Evolutionary conservation across 306 rosid species (phyloP), one percentile per base, ranked within the genome.

Genomic region (Sphenostylis stenocarpa): DNA sequence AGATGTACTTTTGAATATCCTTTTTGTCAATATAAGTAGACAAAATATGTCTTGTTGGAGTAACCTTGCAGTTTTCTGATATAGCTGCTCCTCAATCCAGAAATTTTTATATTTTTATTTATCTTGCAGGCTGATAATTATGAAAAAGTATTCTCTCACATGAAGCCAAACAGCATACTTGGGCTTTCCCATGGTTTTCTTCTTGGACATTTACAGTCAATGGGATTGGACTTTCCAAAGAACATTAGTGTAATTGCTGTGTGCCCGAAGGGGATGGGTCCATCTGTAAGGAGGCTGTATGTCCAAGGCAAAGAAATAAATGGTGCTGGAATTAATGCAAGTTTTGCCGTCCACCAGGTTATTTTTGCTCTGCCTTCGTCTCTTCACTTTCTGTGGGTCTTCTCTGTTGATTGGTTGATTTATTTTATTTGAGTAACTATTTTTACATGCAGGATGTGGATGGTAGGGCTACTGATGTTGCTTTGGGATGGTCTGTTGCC

Each of bases 121-220:
- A 65, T 24, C 72, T 15, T 84, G 73, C 92, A 95, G 99, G 99
- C 98, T 0, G 99, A 95, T 84, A 95, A 92, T 78, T 90, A 89
- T 67, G 94, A 86, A 75, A 89, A 91, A 68, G 20, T 96, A 77
- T 92, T 92, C 20, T 88, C 96, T 16, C 80, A 85, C 87, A 89
- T 96, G 98, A 96, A 92, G 78, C 99, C 99, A 41, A 91, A 89
- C 81, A 89, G 97, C 85, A 87, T 96, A 49, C 99, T 96, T 79
- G 98, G 99, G 83, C 90, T 96, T 78, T 96, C 97, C 80, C 99
- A 96, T 72, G 98, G 99, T 33, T 96, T 96, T 76, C 99, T 96
- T 77, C 91, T 96, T 36, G 99, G 99, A 57, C 98, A 96, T 84
- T 87, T 96, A 84, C 97, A 91, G 83, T 92, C 98, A 4, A 9